Conservation (phyloP, 2,329 filamentous ascomycete species). For the Rhinocladiella mackenziei region DNA sequence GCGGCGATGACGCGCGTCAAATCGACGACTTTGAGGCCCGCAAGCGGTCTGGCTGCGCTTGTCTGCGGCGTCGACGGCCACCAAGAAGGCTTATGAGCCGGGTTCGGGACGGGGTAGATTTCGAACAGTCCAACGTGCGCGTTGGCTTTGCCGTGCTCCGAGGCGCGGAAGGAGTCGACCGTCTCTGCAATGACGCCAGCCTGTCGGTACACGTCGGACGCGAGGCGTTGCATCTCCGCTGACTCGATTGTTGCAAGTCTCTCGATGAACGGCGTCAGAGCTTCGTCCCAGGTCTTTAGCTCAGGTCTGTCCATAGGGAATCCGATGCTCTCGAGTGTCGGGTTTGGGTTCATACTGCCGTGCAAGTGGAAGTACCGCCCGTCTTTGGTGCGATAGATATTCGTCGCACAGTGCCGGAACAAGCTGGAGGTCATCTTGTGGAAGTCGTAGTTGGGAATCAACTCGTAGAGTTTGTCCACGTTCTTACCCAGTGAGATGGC, state of each 20-base stretch:
- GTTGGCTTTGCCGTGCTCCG: conserved; percentile 43
- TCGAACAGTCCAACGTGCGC: conserved; percentile 42
- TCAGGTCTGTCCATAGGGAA: conserved; percentile 34
- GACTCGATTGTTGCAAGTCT: conserved; percentile 36
- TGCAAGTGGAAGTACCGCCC: conserved; percentile 47
- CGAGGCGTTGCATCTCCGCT: conserved; percentile 35
- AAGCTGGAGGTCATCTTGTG: conserved; percentile 58
- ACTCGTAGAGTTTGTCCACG: conserved; percentile 14
- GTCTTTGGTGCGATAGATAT: conserved; percentile 48
- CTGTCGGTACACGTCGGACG: conserved; percentile 39
- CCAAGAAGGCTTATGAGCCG: conserved; percentile 17
- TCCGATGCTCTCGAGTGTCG: conserved; percentile 38
- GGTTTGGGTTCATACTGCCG: conserved; percentile 46
- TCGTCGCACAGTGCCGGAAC: conserved; percentile 34
- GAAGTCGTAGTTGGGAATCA: conserved; percentile 58
- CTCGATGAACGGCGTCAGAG: conserved; percentile 35
- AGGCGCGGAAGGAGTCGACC: conserved; percentile 37
- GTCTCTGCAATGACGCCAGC: conserved; percentile 41
- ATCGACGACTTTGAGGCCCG: conserved; percentile 51
- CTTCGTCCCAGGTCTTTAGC: conserved; percentile 31
- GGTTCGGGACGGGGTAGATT: conserved; percentile 28
- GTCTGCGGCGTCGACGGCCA: conserved; percentile 27
- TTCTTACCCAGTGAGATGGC: conserved; percentile 21
- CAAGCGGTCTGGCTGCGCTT: conserved; percentile 38
- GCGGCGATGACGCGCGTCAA: conserved; percentile 45